Percentiles rank a stretch among this genome's conserved stretches.
These are phyloP conservation scores for Fusarium multiceps DNA, from an alignment of 2,329 filamentous ascomycete genomes.

Conservation along the genomic window DNA sequence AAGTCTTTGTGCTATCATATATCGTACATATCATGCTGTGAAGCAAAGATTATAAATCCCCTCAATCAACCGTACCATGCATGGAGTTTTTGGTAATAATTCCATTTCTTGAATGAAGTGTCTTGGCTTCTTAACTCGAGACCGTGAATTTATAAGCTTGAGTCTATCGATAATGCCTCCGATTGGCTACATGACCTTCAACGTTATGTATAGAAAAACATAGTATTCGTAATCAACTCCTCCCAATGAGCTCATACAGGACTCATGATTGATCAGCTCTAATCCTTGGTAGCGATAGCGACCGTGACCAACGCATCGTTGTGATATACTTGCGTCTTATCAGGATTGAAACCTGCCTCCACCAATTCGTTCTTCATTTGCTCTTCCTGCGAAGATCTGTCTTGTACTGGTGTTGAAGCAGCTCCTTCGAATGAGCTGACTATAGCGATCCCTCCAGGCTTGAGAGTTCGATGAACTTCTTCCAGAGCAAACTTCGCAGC, in stretches of 20 bases:
- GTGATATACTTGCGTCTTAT: neutral
- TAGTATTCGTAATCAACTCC: neutral
- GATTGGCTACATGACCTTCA: neutral
- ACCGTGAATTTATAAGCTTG: neutral
- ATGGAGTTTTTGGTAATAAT: neutral
- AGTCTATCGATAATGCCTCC: neutral
- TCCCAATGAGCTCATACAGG: too few relatives aligned
- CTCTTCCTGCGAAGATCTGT: neutral
- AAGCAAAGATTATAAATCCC: conserved; percentile 8
- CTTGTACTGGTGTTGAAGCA: neutral
- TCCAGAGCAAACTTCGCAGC: neutral
- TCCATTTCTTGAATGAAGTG: neutral
- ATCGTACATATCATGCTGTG: neutral
- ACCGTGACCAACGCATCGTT: neutral
- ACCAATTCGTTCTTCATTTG: neutral
- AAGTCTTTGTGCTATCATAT: neutral
- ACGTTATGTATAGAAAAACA: neutral
- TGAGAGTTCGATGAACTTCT: neutral
- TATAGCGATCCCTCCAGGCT: neutral
- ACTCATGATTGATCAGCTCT: neutral
- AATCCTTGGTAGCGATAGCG: neutral
- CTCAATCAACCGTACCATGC: neutral
- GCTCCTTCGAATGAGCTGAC: neutral
- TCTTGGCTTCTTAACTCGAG: neutral
- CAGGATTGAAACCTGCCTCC: neutral